A percentile compares a stretch with the other conserved stretches of the same genome.
These are phyloP conservation scores for Themeda triandra DNA, from an alignment of 176 grass and related monocot species.

Conservation along the genomic window DNA sequence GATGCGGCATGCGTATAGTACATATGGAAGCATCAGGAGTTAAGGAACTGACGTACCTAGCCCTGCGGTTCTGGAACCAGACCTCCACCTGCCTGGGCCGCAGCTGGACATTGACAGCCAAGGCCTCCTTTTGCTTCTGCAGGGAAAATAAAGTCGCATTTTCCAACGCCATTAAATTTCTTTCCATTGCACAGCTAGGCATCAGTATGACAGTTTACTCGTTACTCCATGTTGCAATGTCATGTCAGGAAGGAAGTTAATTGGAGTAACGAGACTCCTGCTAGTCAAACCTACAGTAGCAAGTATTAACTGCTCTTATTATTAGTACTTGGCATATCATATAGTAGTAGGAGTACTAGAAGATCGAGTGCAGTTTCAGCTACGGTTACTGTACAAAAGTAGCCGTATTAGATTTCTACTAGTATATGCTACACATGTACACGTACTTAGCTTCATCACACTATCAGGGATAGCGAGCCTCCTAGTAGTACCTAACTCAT, in stretches of 20 bases:
- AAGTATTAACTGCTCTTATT: constrained; percentile 15
- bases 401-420: neutral
- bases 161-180: constrained; percentile 39
- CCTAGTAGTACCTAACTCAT: too few relatives aligned
- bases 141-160: constrained; percentile 35
- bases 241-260: constrained; percentile 9
- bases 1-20: too few relatives aligned
- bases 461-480: too few relatives aligned
- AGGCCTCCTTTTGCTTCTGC: constrained; percentile 97
- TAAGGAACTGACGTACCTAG: constrained; percentile 51
- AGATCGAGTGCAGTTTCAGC: neutral
- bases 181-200: constrained; percentile 6
- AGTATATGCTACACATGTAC: neutral
- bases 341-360: neutral
- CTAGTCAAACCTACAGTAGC: constrained; percentile 28
- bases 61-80: constrained; percentile 99
- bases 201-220: neutral
- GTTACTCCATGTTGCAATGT: neutral
- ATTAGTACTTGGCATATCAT: neutral
- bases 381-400: neutral
- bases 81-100: constrained; percentile 94
- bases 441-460: neutral
- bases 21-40: too few relatives aligned
- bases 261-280: neutral
- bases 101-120: constrained; percentile 87